Percentiles rank a stretch among this genome's conserved stretches.
Evolutionary conservation across 116 monocot species (phyloP).

Genomic region (Iris pallida): DNA sequence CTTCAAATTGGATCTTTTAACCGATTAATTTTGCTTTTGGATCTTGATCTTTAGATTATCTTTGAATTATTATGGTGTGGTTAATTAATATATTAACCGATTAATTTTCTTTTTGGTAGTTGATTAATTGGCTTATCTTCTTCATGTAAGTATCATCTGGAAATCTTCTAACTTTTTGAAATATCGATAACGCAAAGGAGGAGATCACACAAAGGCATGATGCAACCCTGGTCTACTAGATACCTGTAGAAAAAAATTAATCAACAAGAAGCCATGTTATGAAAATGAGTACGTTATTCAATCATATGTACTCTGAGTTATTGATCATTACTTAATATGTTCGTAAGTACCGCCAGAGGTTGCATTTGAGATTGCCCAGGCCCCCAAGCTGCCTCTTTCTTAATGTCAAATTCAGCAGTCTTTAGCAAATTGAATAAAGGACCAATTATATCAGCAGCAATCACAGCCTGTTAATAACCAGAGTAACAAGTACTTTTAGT

Average conservation of each 20-base stretch:
- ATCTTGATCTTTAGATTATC: no score
- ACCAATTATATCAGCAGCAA: slow-evolving; percentile 63
- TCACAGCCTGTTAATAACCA: slow-evolving; percentile 58
- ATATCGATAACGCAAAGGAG: no score
- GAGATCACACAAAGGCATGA: slow-evolving; percentile 85
- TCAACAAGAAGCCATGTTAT: neutral
- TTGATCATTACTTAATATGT: slow-evolving; percentile 58
- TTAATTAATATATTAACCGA: no score
- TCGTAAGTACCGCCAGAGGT: slow-evolving; percentile 90
- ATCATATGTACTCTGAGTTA: neutral
- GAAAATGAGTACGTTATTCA: neutral
- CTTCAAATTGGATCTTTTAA: no score
- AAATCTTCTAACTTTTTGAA: no score
- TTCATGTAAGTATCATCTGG: no score
- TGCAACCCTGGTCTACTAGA: slow-evolving; percentile 77
- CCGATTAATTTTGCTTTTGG: no score
- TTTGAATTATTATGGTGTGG: no score
- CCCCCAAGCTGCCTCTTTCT: slow-evolving; percentile 93
- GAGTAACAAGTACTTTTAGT: no score
- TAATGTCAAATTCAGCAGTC: slow-evolving; percentile 83
- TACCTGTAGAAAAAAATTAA: slow-evolving; percentile 23
- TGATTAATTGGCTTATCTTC: no score
- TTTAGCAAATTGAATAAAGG: slow-evolving; percentile 69
- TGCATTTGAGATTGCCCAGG: slow-evolving; percentile 95
- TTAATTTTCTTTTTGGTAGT: no score